Evolutionary conservation across 2,329 filamentous ascomycete genomes (phyloP), one percentile per base, ranked within the genome.

Genomic region (Colletotrichum lentis): DNA sequence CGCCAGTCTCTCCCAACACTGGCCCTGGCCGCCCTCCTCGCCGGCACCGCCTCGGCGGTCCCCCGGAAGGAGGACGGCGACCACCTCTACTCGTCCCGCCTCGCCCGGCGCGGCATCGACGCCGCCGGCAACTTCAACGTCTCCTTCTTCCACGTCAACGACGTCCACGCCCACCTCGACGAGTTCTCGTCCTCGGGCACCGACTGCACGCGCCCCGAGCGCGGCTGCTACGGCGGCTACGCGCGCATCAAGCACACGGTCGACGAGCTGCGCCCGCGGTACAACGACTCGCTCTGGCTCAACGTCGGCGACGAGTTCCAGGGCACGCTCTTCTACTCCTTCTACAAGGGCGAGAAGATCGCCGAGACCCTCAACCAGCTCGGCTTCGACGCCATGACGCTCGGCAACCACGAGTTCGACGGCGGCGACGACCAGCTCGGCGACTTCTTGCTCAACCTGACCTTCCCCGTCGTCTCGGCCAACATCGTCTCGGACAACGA

Each of bases 301-400:
- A 89, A 91, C 64, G 86, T 85, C 2, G 89, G 89, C n/a, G 89
- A 91, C 72, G 89, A 91, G 74, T 91, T 91, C 74, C 86, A 90
- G 72, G 88, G 89, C 62, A 91, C 89, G 0, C 80, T 90, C 8
- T 91, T 90, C 80, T 91, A 89, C 78, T 84, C 84, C 4, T 90
- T 85, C 76, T 91, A 91, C 73, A 85, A 85, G 18, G 86, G 87
- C 27, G 87, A 90, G 79, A 91, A 91, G 82, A 91, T 91, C 70
- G 87, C 88, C 56, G 84, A 89, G 73, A 88, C 86, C 0, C 77
- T 91, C 69, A 91, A 91, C 70, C 82, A 88, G 74, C 79, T 91
- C 57, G 83, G 84, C n/a, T 90, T 91, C 71, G 86, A 90, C 69
- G 87, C 85, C 72, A 90, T 91, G 88, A 90, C 88, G 0, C 78